Evolutionary conservation across 805 yeast species (phyloP).

Genomic region (Ogataea wickerhamii): DNA sequence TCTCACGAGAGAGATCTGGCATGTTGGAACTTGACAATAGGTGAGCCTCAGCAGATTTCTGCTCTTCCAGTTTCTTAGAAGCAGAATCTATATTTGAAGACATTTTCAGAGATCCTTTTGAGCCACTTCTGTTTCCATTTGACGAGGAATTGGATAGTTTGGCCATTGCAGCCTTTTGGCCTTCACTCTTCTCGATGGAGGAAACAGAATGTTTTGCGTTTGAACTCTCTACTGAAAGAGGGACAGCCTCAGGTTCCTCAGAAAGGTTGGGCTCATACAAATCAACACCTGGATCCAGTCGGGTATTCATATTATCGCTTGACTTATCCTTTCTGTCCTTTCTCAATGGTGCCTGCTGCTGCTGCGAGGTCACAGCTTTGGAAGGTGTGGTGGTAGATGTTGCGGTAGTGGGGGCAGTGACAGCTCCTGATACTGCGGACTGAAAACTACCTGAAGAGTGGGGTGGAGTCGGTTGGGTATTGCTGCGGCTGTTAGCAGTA

Average conservation of each 20-base stretch:
- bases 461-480: constrained; percentile 6
- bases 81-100: no score
- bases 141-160: not conserved
- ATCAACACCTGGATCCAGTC: not conserved
- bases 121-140: no score
- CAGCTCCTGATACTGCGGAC: constrained; percentile 9
- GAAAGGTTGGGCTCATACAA: not conserved
- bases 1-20: constrained; percentile 4
- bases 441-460: constrained; percentile 11
- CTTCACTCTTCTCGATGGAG: constrained; percentile 1
- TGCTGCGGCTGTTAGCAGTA: not conserved
- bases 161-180: not conserved
- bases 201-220: constrained; percentile 3
- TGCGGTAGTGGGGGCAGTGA: constrained; percentile 12
- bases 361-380: not conserved
- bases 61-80: not conserved
- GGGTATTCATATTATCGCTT: not conserved
- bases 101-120: not conserved
- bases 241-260: constrained; percentile 4
- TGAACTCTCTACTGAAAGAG: constrained; percentile 6
- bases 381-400: constrained; percentile 6
- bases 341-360: not conserved
- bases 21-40: not conserved
- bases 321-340: constrained; percentile 4
- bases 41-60: not conserved